Evolutionary conservation across 352 stramenopile genomes (phyloP), one percentile per base, ranked within the genome.

Genomic region (Peronospora tabacina): DNA sequence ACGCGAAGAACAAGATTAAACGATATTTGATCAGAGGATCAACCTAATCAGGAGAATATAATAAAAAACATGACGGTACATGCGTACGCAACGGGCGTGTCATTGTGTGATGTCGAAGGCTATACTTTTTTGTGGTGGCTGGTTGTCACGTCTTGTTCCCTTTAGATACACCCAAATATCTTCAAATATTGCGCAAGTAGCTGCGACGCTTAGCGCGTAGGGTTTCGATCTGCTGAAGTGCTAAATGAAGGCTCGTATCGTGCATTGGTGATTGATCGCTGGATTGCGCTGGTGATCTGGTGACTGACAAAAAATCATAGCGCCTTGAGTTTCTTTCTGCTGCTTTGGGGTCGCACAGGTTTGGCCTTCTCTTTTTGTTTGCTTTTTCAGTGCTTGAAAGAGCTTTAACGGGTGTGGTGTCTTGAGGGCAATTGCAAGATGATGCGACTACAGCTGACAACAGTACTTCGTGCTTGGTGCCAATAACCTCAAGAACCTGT

Each of bases 161-260:
- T 51, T 53, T 53, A 5, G 17, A 7, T 58, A 50, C 43, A n/a
- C n/a, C n/a, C n/a, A n/a, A n/a, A n/a, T 38, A 19, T 17, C 35
- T 8, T 60, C 38, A 66, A 17, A 44, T 12, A 1, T 33, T 17
- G 10, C 37, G 19, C 22, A 50, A 38, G 44, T 54, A 46, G 10
- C 40, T 66, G 37, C 55, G 66, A 44, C 70, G 70, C 47, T 82
- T 84, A 13, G 68, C 61, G 12, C 72, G 61, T 17, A 72, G 62
- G 47, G 53, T 48, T 57, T 82, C 49, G 22, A 86, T 76, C 10
- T 56, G 58, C 11, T 62, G 35, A 2, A 82, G 59, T 3, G 68
- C 62, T 9, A 59, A 42, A 7, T 46, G 43, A 17, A 87, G 59
- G 6, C 61, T 58, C 5, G 40, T 49, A 20, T 35, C 32, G 11